These are phyloP conservation scores for Colletotrichum graminicola DNA, from an alignment of 2,329 filamentous ascomycete genomes.

Conservation along the genomic window DNA sequence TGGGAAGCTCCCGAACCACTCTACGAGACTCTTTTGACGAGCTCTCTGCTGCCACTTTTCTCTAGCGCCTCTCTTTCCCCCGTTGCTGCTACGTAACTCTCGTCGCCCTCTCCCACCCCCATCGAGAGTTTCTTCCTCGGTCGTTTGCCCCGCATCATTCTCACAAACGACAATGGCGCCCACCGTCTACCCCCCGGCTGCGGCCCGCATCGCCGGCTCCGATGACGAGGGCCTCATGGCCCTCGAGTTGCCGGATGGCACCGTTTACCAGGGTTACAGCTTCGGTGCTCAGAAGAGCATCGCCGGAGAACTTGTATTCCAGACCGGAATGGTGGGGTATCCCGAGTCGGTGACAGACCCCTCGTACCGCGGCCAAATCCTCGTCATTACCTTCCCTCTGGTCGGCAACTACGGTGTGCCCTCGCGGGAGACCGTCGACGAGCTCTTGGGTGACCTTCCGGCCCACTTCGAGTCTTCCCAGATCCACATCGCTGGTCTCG, in stretches of 20 bases:
- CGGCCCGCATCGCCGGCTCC: constrained; percentile 67
- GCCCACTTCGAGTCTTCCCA: constrained; percentile 92
- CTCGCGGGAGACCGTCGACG: constrained; percentile 85
- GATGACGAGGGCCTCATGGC: constrained; percentile 76
- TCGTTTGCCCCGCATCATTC: constrained; percentile 35
- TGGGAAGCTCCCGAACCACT: constrained; percentile 42
- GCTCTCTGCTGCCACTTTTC: constrained; percentile 37
- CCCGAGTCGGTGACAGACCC: constrained; percentile 92
- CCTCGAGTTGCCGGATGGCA: constrained; percentile 93
- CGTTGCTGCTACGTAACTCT: constrained; percentile 22
- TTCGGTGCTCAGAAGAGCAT: constrained; percentile 96
- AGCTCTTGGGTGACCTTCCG: constrained; percentile 86
- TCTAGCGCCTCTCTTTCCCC: constrained; percentile 12
- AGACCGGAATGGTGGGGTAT: constrained; percentile 99
- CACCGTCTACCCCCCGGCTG: constrained; percentile 65
- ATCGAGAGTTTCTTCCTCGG: constrained; percentile 28
- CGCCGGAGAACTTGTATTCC: constrained; percentile 97
- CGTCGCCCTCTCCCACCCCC: constrained; percentile 8
- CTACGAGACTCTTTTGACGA: constrained; percentile 41
- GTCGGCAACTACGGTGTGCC: constrained; percentile 99
- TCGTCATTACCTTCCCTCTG: constrained; percentile 95
- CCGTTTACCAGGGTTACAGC: constrained; percentile 92
- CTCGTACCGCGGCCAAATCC: constrained; percentile 91
- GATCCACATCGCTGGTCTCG: constrained; percentile 93
- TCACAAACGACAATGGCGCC: constrained; percentile 49